Base-by-base conservation (phyloP, 257 asterid species). In the Ocimum tenuiflorum region DNA sequence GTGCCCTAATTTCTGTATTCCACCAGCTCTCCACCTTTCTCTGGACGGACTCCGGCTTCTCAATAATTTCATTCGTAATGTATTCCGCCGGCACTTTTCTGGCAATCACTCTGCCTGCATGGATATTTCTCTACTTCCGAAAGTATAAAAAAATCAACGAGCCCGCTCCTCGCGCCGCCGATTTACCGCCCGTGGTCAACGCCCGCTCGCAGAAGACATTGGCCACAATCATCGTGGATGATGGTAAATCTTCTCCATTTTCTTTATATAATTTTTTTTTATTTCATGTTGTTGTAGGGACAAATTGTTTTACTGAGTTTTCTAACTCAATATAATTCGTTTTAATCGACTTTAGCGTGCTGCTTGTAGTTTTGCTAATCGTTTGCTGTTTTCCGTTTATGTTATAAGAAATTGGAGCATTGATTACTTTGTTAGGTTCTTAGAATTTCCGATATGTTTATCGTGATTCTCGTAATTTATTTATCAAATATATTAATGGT, bases 61-160 rank as follows among this genome's bases (percentile, higher is more conserved):
- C 65, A 0, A 8, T 24, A 2, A 43, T 57, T 62, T 66, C 70
- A 2, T 74, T 65, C 55, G 10, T 62, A 13, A 51, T 74, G 15
- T 66, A 57, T 46, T 58, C 67, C 31, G 72, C 63, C 19, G 67
- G 69, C n/a, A 48, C 78, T 20, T 72, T 72, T 57, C 51, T 77
- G 0, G 76, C 75, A 35, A 42, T 78, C 71, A 65, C 72, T 48
- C 36, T 60, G 60, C 79, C 77, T 74, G 82, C 82, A 61, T 78
- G 77, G 64, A 43, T 78, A 27, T 20, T 74, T 57, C 60, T 56
- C 11, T 61, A 41, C 65, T 66, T 15, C 47, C 36, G 7, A 11
- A 67, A 46, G 43, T 74, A 31, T 63, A 70, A 62, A 43, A 70
- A 60, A 60, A 17, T 14, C 39, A n/a, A 31, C 1, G 47, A 61